Base-by-base conservation (phyloP, 106 monocot genomes). In the Dioscorea zingiberensis region DNA sequence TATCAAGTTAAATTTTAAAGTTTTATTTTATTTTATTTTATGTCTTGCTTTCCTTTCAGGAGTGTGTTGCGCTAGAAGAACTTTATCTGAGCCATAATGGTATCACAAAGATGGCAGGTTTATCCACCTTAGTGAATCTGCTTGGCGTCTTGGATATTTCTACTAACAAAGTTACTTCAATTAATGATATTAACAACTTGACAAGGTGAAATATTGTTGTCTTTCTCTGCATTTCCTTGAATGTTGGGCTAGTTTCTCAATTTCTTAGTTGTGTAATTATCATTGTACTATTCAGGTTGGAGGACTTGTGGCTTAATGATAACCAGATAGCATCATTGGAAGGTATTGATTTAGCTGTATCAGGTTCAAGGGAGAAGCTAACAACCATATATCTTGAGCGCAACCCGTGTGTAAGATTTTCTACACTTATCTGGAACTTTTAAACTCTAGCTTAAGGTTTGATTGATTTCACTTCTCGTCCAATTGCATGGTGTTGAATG, bases 31-130 rank as follows among this genome's bases (percentile, higher is more conserved):
- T 38, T 38, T 38, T 38, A 8, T 8, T 38, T 38, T 38, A 10
- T 38, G 6, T 38, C 38, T 38, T 38, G 38, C 38, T 25, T 19
- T 74, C 47, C 54, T 29, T 47, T 29, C 76, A 97, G 95, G 91
- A 84, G 28, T 91, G 95, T 77, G 69, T 79, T 65, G 91, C 85
- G 44, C 60, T 97, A 13, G 95, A 97, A 69, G 95, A 97, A 78
- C 72, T 91, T 16, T 97, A 97, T 77, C 74, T 97, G 64, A 97
- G 95, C 68, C 91, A 97, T 68, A 91, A 97, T 88, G 95, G 95
- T 62, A 97, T 97, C 64, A 32, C 55, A 21, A 88, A 81, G 70
- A 86, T 97, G 95, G 95, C 88, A 77, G 95, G 95, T 13, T 84
- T 97, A 51, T 88, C 95, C 32, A 71, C 74, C 24, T 72, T 97